Conservation (phyloP, 2,329 filamentous ascomycete species). For the Sclerotiophoma versabilis region DNA sequence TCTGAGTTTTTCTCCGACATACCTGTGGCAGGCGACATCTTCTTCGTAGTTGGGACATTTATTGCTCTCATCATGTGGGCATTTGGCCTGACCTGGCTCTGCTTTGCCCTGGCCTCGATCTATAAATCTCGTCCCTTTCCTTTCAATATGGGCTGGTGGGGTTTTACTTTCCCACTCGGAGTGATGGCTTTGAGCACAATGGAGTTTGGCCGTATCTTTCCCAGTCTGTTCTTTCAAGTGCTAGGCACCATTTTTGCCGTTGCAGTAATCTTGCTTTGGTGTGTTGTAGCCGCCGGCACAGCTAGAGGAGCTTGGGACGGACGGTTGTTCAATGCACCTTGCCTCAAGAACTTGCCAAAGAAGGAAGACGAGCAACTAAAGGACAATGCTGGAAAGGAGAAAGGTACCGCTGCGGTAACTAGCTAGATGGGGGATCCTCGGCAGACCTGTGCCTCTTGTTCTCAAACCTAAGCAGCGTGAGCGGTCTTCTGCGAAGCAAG, state of each 20-base stretch:
- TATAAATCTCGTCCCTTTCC: conserved; percentile 56
- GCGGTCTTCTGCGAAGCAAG: too few relatives aligned
- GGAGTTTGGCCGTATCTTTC: conserved; percentile 59
- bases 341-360: conserved; percentile 50
- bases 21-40: conserved; percentile 53
- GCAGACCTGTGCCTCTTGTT: too few relatives aligned
- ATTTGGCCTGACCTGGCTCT: conserved; percentile 63
- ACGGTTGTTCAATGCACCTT: conserved; percentile 62
- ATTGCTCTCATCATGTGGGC: conserved; percentile 64
- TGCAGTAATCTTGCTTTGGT: conserved; percentile 63
- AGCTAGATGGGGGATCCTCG: neutral
- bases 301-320: conserved; percentile 57
- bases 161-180: conserved; percentile 66
- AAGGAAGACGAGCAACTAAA: conserved; percentile 15
- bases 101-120: conserved; percentile 61
- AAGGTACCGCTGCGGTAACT: neutral
- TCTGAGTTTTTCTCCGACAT: conserved; percentile 48
- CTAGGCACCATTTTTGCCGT: conserved; percentile 63
- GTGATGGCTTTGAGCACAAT: conserved; percentile 62
- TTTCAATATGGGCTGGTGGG: conserved; percentile 71
- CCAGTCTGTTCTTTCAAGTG: conserved; percentile 63
- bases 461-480: too few relatives aligned
- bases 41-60: conserved; percentile 66
- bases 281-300: conserved; percentile 61
- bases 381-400: neutral